Percentiles rank a stretch among this genome's conserved stretches.
Evolutionary conservation across 2,329 filamentous ascomycete genomes (phyloP).

Genomic region (Lachnellula arida): DNA sequence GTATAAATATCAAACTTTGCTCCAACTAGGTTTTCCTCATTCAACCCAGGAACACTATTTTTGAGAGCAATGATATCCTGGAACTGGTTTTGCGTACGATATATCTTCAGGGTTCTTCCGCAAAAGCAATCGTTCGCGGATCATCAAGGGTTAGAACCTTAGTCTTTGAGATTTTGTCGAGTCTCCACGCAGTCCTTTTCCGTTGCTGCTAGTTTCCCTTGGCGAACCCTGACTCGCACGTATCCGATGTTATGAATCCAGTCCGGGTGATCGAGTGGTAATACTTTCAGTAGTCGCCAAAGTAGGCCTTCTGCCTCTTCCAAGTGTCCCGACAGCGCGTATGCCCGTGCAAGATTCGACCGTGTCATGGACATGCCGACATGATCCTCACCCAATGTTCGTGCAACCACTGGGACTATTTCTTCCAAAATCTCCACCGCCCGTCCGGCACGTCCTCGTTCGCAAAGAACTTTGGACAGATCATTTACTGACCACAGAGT

Average conservation of each 20-base stretch:
- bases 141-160: background rate
- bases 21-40: too few relatives aligned
- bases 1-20: too few relatives aligned
- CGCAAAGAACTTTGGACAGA: conserved; percentile 30
- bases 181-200: conserved; percentile 7
- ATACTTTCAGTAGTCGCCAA: background rate
- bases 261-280: conserved; percentile 6
- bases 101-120: background rate
- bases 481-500: conserved; percentile 33
- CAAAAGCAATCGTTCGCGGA: background rate
- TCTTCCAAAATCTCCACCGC: conserved; percentile 15
- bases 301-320: background rate
- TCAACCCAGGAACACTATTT: background rate
- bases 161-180: conserved; percentile 3
- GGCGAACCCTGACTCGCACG: conserved; percentile 6
- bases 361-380: conserved; percentile 20
- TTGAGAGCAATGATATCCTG: background rate
- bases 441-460: conserved; percentile 23
- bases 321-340: conserved; percentile 5
- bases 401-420: conserved; percentile 19
- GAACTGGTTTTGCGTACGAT: background rate
- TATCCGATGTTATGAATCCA: conserved; percentile 19
- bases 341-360: conserved; percentile 20
- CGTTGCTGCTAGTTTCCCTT: conserved; percentile 12
- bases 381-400: conserved; percentile 15